Evolutionary conservation across 2,329 filamentous ascomycete species (phyloP).

Genomic region (Epichloe sp.): DNA sequence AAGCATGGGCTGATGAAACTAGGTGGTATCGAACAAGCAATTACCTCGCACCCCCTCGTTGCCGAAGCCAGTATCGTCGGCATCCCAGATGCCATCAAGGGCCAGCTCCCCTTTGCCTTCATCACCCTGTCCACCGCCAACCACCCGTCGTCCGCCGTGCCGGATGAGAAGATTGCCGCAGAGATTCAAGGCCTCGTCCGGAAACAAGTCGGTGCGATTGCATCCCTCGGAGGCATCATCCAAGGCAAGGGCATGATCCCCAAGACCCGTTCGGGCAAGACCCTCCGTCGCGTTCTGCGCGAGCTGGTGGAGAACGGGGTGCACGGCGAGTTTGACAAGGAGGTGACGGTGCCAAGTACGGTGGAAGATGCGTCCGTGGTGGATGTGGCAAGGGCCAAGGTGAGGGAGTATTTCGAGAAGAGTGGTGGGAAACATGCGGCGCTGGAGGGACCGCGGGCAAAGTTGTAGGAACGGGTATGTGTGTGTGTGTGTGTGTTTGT

Average conservation of each 20-base stretch:
- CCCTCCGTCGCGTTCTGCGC: conserved; percentile 64
- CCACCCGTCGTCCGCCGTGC: conserved; percentile 38
- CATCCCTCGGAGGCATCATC: conserved; percentile 72
- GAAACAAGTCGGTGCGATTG: conserved; percentile 75
- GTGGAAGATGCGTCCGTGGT: conserved; percentile 71
- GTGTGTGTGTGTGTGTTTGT: too few species aligned
- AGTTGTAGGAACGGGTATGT: conserved; percentile 25
- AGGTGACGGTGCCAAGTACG: conserved; percentile 66
- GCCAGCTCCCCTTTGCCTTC: conserved; percentile 90
- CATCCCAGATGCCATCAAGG: conserved; percentile 76
- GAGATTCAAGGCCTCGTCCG: conserved; percentile 65
- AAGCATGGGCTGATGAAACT: background rate
- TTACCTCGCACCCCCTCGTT: conserved; percentile 68
- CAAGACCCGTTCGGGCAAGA: conserved; percentile 87
- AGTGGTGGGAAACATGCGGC: conserved; percentile 28
- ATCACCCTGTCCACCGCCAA: conserved; percentile 40
- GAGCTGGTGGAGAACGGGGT: conserved; percentile 76
- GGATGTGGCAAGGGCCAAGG: conserved; percentile 55
- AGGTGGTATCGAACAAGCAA: conserved; percentile 84
- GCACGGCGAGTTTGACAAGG: conserved; percentile 56
- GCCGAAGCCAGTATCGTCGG: conserved; percentile 79
- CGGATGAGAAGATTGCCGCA: conserved; percentile 27
- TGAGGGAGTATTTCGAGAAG: conserved; percentile 62
- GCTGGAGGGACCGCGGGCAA: conserved; percentile 40
- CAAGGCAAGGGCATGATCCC: conserved; percentile 80